Base-by-base conservation (phyloP, 768 basidiomycete genomes). In the Agaricus bisporus region DNA sequence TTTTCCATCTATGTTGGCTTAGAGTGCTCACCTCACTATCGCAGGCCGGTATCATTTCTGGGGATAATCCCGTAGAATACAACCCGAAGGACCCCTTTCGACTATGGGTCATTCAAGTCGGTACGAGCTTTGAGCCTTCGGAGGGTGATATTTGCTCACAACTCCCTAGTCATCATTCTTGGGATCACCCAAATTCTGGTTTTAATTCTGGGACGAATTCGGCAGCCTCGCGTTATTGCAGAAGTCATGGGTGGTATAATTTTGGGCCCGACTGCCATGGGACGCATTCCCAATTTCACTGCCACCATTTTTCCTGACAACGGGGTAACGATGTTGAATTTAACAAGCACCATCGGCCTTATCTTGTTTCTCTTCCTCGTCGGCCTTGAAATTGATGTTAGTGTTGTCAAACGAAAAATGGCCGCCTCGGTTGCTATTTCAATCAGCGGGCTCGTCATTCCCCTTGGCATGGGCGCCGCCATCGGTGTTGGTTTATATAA, bases 231-330 rank as follows among this genome's bases (percentile, higher is more conserved):
- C n/a, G 95, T 98, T 56, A 92, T 97, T 49, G 84, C 93, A 39
- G 95, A 98, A 66, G 87, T 97, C 55, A 81, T 98, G 51, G 91
- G 86, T 0, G 95, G 95, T 18, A 83, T 98, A 58, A 62, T 98
- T 18, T 77, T 98, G 10, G 94, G 93, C 39, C 82, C 82, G 0
- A 75, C 81, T 0, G 79, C 88, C 9, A 82, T 91, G 78, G 91
- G 91, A 2, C 82, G 81, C 25, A 91, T 93, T 55, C 91, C 88
- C 0, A 64, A 73, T 37, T 95, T 93, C 71, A 73, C 69, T n/a
- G 46, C 68, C 7, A 62, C 66, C 38, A 85, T 89, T 57, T 88
- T 87, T 66, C 85, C 85, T 0, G 43, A 61, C 0, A 61, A 50
- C 4, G 78, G 77, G 9, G 71, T 83, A 59, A 69, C 82, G 5